These are phyloP conservation scores for Cotoneaster glaucophyllus DNA, from an alignment of 306 rosid genomes.

Conservation along the genomic window DNA sequence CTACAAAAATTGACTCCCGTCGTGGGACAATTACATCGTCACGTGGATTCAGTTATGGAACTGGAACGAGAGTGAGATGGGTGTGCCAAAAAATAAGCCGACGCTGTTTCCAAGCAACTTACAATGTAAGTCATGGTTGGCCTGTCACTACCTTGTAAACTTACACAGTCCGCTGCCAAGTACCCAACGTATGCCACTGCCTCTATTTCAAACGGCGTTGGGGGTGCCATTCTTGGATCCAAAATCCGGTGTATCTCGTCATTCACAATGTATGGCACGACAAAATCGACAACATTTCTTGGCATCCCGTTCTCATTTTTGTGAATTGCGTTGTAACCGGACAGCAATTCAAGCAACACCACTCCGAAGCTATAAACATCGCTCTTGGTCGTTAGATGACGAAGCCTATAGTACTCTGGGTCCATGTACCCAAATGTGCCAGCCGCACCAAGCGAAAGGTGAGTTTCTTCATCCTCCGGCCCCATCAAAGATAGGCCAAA, in stretches of 20 bases:
- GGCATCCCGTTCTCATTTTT: slow-evolving; percentile 60
- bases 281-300: slow-evolving; percentile 74
- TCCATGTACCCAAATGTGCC: slow-evolving; percentile 89
- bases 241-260: slow-evolving; percentile 77
- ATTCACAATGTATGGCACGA: slow-evolving; percentile 50
- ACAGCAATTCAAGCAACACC: slow-evolving; percentile 53
- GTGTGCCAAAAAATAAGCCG: slow-evolving; percentile 46
- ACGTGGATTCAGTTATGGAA: slow-evolving; percentile 37
- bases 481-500: slow-evolving; percentile 72
- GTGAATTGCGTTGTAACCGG: slow-evolving; percentile 66
- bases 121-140: slow-evolving; percentile 64
- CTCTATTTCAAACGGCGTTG: slow-evolving; percentile 75
- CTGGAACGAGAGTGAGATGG: slow-evolving; percentile 31
- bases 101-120: slow-evolving; percentile 52
- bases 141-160: slow-evolving; percentile 49
- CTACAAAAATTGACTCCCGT: neutral
- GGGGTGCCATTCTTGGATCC: slow-evolving; percentile 60
- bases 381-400: slow-evolving; percentile 59
- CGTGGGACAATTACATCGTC: neutral
- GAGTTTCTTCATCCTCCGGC: slow-evolving; percentile 44
- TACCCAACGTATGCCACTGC: slow-evolving; percentile 74
- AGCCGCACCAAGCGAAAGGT: slow-evolving; percentile 51
- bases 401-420: slow-evolving; percentile 82
- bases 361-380: slow-evolving; percentile 92
- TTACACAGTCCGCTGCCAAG: slow-evolving; percentile 74